Evolutionary conservation across 2,329 filamentous ascomycete species (phyloP).

Genomic region (Apiospora marii): DNA sequence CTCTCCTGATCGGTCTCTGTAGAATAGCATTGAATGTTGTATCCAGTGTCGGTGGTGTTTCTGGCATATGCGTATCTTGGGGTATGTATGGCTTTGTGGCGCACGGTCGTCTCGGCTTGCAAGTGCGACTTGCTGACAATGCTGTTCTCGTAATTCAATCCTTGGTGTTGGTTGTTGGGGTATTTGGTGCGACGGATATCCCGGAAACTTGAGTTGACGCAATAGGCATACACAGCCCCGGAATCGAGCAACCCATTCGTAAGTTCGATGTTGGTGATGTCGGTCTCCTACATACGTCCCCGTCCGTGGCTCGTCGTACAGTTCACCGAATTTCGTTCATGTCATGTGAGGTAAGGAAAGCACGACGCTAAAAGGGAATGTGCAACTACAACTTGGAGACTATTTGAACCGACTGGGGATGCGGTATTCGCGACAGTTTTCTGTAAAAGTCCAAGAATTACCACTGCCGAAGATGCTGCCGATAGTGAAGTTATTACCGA

Average conservation of each 20-base stretch:
- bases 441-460: neutral
- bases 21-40: slow-evolving; percentile 47
- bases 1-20: slow-evolving; percentile 41
- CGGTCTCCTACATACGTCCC: neutral
- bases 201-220: slow-evolving; percentile 45
- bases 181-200: slow-evolving; percentile 44
- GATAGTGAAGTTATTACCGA: slow-evolving; percentile 5
- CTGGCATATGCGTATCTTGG: slow-evolving; percentile 45
- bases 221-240: no score
- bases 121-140: slow-evolving; percentile 49
- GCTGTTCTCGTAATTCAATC: slow-evolving; percentile 48
- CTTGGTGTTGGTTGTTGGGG: slow-evolving; percentile 39
- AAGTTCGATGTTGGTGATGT: neutral
- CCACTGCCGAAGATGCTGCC: neutral
- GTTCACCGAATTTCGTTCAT: neutral
- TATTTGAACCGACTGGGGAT: neutral
- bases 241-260: neutral
- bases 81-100: slow-evolving; percentile 41
- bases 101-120: slow-evolving; percentile 47
- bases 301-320: neutral
- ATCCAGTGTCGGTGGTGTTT: slow-evolving; percentile 44
- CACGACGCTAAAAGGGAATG: neutral
- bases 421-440: neutral
- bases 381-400: neutral
- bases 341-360: neutral